A percentile compares a stretch with the other conserved stretches of the same genome.
These are phyloP conservation scores for Teunomyces pallodes DNA, from an alignment of 805 yeast genomes.

Conservation along the genomic window DNA sequence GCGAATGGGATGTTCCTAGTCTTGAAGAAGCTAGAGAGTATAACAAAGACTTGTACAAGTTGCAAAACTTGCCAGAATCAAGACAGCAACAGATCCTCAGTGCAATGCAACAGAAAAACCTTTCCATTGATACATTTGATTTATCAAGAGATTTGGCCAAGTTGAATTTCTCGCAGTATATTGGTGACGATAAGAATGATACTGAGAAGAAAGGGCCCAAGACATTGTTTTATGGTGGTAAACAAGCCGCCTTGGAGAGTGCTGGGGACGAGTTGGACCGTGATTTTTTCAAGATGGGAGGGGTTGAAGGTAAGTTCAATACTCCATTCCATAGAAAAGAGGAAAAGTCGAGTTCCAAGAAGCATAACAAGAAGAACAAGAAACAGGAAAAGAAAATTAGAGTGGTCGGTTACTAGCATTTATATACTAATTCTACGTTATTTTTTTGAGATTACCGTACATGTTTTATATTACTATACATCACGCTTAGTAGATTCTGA, in stretches of 20 bases:
- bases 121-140: constrained; percentile 53
- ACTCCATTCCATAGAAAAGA: constrained; percentile 69
- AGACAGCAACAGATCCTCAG: constrained; percentile 68
- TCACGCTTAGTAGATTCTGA: constrained; percentile 88
- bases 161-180: constrained; percentile 77
- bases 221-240: constrained; percentile 70
- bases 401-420: constrained; percentile 9
- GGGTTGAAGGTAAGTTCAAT: constrained; percentile 58
- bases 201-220: constrained; percentile 28
- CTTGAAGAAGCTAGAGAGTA: constrained; percentile 46
- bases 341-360: constrained; percentile 38
- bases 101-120: constrained; percentile 60
- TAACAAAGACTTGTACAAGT: constrained; percentile 70
- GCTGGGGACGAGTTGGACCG: constrained; percentile 82
- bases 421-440: not conserved
- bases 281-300: constrained; percentile 75
- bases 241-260: constrained; percentile 72
- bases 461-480: constrained; percentile 7
- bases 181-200: constrained; percentile 38
- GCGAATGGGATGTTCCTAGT: constrained; percentile 54
- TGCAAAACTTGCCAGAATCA: constrained; percentile 63
- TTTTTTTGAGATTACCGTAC: not conserved
- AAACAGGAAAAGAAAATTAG: constrained; percentile 51
- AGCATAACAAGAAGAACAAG: constrained; percentile 76
- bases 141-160: constrained; percentile 66